These are phyloP conservation scores for Cyclotella sp. DNA, from an alignment of 108 stramenopile genomes.

Conservation along the genomic window DNA sequence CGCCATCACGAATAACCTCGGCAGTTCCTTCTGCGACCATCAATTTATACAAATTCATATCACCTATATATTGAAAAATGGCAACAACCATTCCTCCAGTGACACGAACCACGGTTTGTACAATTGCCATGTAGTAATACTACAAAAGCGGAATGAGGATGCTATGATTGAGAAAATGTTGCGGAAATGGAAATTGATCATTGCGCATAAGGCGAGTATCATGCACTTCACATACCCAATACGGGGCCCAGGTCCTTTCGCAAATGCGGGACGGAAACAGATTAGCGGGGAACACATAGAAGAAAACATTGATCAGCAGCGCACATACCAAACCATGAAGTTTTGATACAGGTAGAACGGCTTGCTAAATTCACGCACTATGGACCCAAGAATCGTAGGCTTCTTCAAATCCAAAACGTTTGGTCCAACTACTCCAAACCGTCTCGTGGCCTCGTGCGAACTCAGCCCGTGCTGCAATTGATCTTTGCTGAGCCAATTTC, in stretches of 20 bases:
- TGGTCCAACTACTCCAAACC: conserved; percentile 49
- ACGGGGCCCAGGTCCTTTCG: conserved; percentile 18
- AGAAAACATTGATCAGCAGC: neutral
- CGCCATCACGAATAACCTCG: conserved; percentile 60
- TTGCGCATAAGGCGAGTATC: neutral
- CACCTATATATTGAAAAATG: conserved; percentile 56
- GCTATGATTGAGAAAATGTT: too few relatives aligned
- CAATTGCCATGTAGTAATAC: conserved; percentile 73
- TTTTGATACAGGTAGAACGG: conserved; percentile 72
- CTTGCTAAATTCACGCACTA: conserved; percentile 60
- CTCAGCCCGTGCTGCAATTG: conserved; percentile 44
- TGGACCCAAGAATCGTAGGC: conserved; percentile 46
- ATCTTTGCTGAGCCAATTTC: conserved; percentile 37
- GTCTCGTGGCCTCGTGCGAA: conserved; percentile 40
- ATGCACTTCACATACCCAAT: conserved; percentile 14
- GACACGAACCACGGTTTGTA: conserved; percentile 39
- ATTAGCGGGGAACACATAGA: neutral
- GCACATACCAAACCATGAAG: conserved; percentile 64
- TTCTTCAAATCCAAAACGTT: conserved; percentile 61
- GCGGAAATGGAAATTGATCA: too few relatives aligned
- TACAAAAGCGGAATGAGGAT: neutral
- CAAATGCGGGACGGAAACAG: neutral
- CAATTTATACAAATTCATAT: conserved; percentile 52
- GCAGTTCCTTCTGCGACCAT: conserved; percentile 55
- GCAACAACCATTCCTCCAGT: conserved; percentile 57